phyloP scores from a whole-genome alignment of 1,139 yeast genomes.

The Pichia sp. region DNA sequence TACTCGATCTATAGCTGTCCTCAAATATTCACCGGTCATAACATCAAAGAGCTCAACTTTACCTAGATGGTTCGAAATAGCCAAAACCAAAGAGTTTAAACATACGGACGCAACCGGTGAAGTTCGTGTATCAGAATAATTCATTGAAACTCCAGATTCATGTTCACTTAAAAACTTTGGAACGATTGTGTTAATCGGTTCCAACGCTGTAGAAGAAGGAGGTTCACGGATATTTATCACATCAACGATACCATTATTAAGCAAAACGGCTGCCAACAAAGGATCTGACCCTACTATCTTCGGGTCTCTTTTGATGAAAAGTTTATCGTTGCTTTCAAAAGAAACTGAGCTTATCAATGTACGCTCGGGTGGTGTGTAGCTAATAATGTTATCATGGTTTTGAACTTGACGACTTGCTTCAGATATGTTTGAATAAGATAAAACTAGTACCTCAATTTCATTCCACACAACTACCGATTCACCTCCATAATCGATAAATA shows the following conservation, averaged over 20 bases:
- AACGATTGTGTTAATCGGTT: constrained; percentile 19
- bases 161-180: constrained; percentile 25
- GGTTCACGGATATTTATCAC: constrained; percentile 39
- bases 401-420: not conserved
- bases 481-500: constrained; percentile 54
- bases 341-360: constrained; percentile 13
- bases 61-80: constrained; percentile 58
- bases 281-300: constrained; percentile 54
- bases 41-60: constrained; percentile 58
- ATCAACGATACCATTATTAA: constrained; percentile 35
- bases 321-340: constrained; percentile 24
- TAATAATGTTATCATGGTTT: constrained; percentile 6
- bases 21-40: constrained; percentile 52
- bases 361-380: constrained; percentile 9
- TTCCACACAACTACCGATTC: constrained; percentile 36
- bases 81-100: constrained; percentile 25
- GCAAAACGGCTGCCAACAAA: constrained; percentile 43
- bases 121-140: constrained; percentile 14
- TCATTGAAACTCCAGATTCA: constrained; percentile 3
- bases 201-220: constrained; percentile 18
- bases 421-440: constrained; percentile 17
- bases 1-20: constrained; percentile 36
- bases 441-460: constrained; percentile 28
- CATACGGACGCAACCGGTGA: constrained; percentile 22
- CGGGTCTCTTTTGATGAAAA: constrained; percentile 15